A percentile compares a stretch with the other conserved stretches of the same genome.
phyloP scores from a whole-genome alignment of 306 rosid genomes.

The Boehmeria nivea region DNA sequence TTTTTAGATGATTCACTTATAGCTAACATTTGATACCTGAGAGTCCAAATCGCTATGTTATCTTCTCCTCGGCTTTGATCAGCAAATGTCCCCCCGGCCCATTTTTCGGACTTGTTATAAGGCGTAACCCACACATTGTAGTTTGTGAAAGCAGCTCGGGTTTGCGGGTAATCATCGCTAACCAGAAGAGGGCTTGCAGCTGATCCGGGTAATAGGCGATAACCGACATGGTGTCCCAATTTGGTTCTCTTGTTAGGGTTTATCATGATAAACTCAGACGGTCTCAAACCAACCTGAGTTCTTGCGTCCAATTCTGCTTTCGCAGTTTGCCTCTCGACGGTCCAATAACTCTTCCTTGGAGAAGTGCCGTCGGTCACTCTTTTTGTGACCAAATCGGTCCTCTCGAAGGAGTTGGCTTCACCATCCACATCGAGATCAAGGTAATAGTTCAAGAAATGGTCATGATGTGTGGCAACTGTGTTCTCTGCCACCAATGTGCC shows the following conservation, averaged over 20 bases:
- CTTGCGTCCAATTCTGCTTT: constrained; percentile 41
- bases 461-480: constrained; percentile 58
- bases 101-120: constrained; percentile 61
- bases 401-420: constrained; percentile 44
- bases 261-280: constrained; percentile 37
- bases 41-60: constrained; percentile 41
- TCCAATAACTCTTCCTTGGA: constrained; percentile 63
- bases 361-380: constrained; percentile 12
- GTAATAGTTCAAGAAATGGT: constrained; percentile 48
- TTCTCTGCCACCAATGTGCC: constrained; percentile 48
- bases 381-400: constrained; percentile 38
- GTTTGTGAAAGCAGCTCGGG: constrained; percentile 51
- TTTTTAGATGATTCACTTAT: too few relatives aligned
- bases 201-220: constrained; percentile 44
- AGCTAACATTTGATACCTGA: constrained; percentile 6
- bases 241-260: constrained; percentile 56
- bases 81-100: constrained; percentile 46
- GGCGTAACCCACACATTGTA: constrained; percentile 63
- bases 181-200: constrained; percentile 32
- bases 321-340: constrained; percentile 14
- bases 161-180: constrained; percentile 57
- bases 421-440: constrained; percentile 66
- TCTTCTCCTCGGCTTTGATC: constrained; percentile 58
- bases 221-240: constrained; percentile 45
- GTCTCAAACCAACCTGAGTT: constrained; percentile 25